A percentile compares a stretch with the other conserved stretches of the same genome.
phyloP scores from a whole-genome alignment of 352 stramenopile genomes.

The Pythium oligandrum region DNA sequence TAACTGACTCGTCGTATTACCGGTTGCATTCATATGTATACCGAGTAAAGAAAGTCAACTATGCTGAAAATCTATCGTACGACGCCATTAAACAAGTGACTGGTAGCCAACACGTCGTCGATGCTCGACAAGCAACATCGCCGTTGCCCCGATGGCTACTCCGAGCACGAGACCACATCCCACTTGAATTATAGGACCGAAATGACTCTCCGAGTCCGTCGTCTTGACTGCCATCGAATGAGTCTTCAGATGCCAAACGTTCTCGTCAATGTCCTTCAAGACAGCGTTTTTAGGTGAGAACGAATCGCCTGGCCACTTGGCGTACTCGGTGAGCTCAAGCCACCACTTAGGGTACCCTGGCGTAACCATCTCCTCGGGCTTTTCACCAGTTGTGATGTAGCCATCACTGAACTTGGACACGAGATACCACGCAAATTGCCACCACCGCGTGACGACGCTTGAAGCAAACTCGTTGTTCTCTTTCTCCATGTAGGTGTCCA shows the following conservation, averaged over 20 bases:
- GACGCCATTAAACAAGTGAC: conserved; percentile 7
- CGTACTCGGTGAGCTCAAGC: conserved; percentile 32
- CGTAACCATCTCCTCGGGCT: conserved; percentile 29
- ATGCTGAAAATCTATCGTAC: too few species aligned
- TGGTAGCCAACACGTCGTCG: conserved; percentile 16
- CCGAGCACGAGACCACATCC: background rate
- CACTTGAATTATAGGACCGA: too few species aligned
- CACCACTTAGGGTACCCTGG: conserved; percentile 50
- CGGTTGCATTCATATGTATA: too few species aligned
- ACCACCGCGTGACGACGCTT: conserved; percentile 40
- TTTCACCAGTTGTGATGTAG: conserved; percentile 50
- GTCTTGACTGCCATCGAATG: too few species aligned
- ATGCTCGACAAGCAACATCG: conserved; percentile 17
- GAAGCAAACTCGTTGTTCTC: conserved; percentile 38
- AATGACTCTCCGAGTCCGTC: too few species aligned
- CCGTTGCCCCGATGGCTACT: conserved; percentile 8
- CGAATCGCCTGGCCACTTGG: conserved; percentile 40
- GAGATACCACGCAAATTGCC: conserved; percentile 46
- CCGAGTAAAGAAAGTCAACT: too few species aligned
- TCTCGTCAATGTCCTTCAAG: conserved; percentile 9
- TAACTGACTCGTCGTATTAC: too few species aligned
- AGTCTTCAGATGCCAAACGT: too few species aligned
- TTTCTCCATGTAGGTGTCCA: conserved; percentile 23
- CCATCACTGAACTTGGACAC: conserved; percentile 51
- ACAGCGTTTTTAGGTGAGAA: conserved; percentile 24